Base-by-base conservation (phyloP, 441 rosid species). In the Adansonia rubrostipa region DNA sequence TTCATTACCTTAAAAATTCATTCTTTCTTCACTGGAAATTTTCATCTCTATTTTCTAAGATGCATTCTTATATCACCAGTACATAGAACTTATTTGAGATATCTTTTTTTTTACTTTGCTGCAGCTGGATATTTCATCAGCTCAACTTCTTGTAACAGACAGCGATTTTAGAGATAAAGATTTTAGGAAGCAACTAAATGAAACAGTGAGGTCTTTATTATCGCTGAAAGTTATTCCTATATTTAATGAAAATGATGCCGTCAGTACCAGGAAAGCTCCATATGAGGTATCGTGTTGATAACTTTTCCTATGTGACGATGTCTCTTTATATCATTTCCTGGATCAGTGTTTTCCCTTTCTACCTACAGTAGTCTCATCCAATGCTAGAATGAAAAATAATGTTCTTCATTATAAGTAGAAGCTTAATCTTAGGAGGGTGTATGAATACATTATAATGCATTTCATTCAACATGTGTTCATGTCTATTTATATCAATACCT, bases 61-160 rank as follows among this genome's bases (percentile, higher is more conserved):
- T 40, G 77, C 56, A 36, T 33, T 9, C 40, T 45, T 40, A 60
- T 48, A 53, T 69, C 61, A 6, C 8, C 17, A 14, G 4, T 72
- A 1, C 56, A 5, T 66, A 8, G 56, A 20, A 6, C 58, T 61
- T 50, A 1, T 70, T 54, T 48, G 48, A 61, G 14, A 58, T 45
- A 51, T 7, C 14, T 22, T 6, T 24, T n/a, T 28, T 71, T 45
- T 73, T 60, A 77, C 42, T 36, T 36, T 36, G 42, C 42, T 36
- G 42, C 42, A 36, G 42, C 6, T 14, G 89, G 99, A 97, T 87
- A 83, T 97, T 80, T 88, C 98, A 61, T 92, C 97, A 17, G 98
- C 97, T 28, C 99, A 95, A 76, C 95, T 97, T 82, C 94, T 97
- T 64, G 98, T 95, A 85, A 97, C 99, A 4, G 99, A 97, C 85